Base-by-base conservation (phyloP, 768 basidiomycete genomes). In the Arthromyces matolae region DNA sequence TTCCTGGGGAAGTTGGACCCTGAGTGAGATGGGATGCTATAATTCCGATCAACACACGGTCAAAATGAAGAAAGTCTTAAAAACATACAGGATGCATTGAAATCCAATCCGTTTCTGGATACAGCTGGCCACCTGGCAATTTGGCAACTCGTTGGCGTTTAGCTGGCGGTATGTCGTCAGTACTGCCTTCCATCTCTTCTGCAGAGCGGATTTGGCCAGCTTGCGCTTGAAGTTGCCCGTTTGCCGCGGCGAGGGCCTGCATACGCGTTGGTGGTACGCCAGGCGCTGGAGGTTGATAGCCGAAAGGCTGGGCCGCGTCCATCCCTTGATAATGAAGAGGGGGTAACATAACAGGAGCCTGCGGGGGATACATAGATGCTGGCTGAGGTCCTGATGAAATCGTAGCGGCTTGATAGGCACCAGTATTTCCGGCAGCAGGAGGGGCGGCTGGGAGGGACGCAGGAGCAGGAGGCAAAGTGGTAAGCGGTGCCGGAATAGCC, bases 311-410 rank as follows among this genome's bases (percentile, higher is more conserved):
- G 4, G 80, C 75, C 39, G 86, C 78, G 60, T 86, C 83, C 53
- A 84, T 70, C 37, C 84, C 87, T 67, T 89, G 89, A 66, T 87
- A 91, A 67, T 89, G 89, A 51, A 91, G 69, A n/a, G 86, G 86
- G 9, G 86, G 87, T 12, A 84, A 79, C 86, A 90, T 88, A 27
- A 89, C 86, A 6, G 87, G 75, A 36, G 79, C 78, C 29, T 79
- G 72, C 9, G 61, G 57, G 18, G 65, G 72, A 58, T 80, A 84
- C 45, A 77, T 72, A 0, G 90, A 90, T 12, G 89, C 84, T 10
- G 93, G 93, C 56, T 94, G 93, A 6, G 94, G 94, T 8, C 86
- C 93, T 9, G 93, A 92, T 1, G 93, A 90, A 41, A 96, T 76
- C 0, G 88, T 89, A 3, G 93, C 92, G 19, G 91, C 90, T 8